phyloP scores from a whole-genome alignment of 768 basidiomycete genomes.

The Gloeostereum incarnatum region DNA sequence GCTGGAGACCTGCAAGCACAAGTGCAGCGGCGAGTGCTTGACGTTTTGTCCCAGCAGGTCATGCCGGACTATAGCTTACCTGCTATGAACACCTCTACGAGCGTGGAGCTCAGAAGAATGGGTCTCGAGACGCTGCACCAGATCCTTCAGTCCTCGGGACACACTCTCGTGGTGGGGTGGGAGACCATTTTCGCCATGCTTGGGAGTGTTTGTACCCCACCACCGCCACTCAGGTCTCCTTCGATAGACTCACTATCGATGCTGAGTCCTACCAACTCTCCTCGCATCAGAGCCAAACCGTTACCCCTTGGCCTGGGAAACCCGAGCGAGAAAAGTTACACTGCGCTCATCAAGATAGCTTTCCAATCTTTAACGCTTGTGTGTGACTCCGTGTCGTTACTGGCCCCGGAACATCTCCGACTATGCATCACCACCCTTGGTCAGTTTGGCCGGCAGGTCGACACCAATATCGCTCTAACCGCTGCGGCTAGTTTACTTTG shows the following conservation, averaged over 20 bases:
- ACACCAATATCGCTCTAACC: conserved; percentile 94
- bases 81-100: conserved; percentile 28
- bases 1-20: conserved; percentile 54
- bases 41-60: conserved; percentile 77
- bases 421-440: conserved; percentile 88
- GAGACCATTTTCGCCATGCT: conserved; percentile 89
- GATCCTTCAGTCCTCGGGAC: conserved; percentile 86
- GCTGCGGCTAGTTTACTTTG: conserved; percentile 90
- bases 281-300: conserved; percentile 25
- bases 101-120: conserved; percentile 77
- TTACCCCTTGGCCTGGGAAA: conserved; percentile 44
- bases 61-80: conserved; percentile 32
- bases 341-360: conserved; percentile 77
- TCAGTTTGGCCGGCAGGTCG: conserved; percentile 84
- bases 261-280: conserved; percentile 28
- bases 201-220: conserved; percentile 72
- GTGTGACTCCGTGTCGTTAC: conserved; percentile 81
- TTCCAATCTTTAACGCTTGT: conserved; percentile 93
- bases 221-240: conserved; percentile 21
- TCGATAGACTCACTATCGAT: conserved; percentile 30
- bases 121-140: conserved; percentile 85
- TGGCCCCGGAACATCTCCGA: conserved; percentile 74
- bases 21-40: conserved; percentile 78
- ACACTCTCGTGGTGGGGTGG: conserved; percentile 91
- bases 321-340: conserved; percentile 60